phyloP scores from a whole-genome alignment of 2,329 filamentous ascomycete genomes.

The Aspergillus calidoustus region DNA sequence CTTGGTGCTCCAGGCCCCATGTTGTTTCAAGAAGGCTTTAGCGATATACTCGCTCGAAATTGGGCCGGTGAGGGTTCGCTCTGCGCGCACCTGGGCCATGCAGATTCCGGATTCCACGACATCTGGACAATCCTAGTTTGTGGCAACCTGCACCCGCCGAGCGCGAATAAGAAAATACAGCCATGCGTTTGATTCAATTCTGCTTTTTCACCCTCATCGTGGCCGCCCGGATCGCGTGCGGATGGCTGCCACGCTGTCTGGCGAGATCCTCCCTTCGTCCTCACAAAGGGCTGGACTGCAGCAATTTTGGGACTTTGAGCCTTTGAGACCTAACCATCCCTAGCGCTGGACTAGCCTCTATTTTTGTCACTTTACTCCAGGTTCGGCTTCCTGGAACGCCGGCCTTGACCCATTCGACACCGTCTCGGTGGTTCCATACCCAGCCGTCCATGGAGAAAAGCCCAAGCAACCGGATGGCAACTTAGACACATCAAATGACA shows the following conservation, averaged over 20 bases:
- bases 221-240: not conserved
- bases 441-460: not conserved
- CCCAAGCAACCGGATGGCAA: not conserved
- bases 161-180: constrained; percentile 3
- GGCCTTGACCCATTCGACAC: constrained; percentile 7
- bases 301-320: not conserved
- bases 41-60: not conserved
- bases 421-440: constrained; percentile 11
- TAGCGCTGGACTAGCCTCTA: constrained; percentile 20
- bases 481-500: constrained; percentile 8
- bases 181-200: not conserved
- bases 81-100: constrained; percentile 1
- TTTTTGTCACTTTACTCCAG: constrained; percentile 23
- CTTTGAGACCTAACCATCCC: constrained; percentile 4
- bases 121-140: constrained; percentile 13
- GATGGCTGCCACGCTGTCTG: constrained; percentile 15
- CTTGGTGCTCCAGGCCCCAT: not conserved
- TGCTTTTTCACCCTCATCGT: constrained; percentile 3
- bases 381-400: not conserved
- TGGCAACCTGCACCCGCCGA: constrained; percentile 5
- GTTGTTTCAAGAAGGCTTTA: not conserved
- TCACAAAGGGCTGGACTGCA: not conserved
- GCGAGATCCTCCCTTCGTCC: not conserved
- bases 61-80: not conserved
- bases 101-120: constrained; percentile 18